phyloP scores from a whole-genome alignment of 2,329 filamentous ascomycete genomes.

The Tolypocladium cylindrosporum region DNA sequence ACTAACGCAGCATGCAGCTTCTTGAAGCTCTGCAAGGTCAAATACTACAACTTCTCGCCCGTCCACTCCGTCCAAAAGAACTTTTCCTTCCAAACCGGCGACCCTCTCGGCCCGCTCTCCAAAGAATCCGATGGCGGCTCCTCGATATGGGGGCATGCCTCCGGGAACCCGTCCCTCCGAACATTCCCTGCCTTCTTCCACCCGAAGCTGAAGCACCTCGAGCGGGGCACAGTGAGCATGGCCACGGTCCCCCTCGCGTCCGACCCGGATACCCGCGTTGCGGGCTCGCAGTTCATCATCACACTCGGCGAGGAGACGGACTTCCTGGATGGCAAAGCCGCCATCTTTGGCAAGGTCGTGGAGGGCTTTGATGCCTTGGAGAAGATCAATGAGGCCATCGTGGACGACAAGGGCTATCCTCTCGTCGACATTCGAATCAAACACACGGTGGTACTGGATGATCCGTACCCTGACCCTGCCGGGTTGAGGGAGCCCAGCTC shows the following conservation, averaged over 20 bases:
- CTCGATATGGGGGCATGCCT: slow-evolving; percentile 81
- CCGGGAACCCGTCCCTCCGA: slow-evolving; percentile 55
- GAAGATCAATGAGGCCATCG: slow-evolving; percentile 83
- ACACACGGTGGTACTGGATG: slow-evolving; percentile 85
- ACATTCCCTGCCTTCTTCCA: slow-evolving; percentile 79
- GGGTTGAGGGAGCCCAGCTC: slow-evolving; percentile 67
- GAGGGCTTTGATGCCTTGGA: slow-evolving; percentile 92
- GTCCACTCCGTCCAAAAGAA: slow-evolving; percentile 86
- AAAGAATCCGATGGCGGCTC: slow-evolving; percentile 82
- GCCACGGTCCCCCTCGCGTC: slow-evolving; percentile 71
- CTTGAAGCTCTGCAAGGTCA: slow-evolving; percentile 95
- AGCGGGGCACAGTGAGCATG: slow-evolving; percentile 93
- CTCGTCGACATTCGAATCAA: slow-evolving; percentile 91
- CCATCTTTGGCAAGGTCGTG: slow-evolving; percentile 89
- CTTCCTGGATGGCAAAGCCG: slow-evolving; percentile 85
- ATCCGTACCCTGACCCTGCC: slow-evolving; percentile 76
- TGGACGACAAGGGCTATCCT: slow-evolving; percentile 76
- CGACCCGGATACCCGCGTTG: slow-evolving; percentile 73
- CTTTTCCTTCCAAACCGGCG: slow-evolving; percentile 94
- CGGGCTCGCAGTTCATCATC: slow-evolving; percentile 87
- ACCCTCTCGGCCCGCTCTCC: slow-evolving; percentile 80
- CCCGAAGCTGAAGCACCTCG: slow-evolving; percentile 77
- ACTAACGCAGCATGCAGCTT: slow-evolving; percentile 53
- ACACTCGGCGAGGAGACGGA: slow-evolving; percentile 85
- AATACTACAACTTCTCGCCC: slow-evolving; percentile 97